Evolutionary conservation across 371 early-diverging fungal genomes (phyloP).

Genomic region (Sporodiniella umbellata): DNA sequence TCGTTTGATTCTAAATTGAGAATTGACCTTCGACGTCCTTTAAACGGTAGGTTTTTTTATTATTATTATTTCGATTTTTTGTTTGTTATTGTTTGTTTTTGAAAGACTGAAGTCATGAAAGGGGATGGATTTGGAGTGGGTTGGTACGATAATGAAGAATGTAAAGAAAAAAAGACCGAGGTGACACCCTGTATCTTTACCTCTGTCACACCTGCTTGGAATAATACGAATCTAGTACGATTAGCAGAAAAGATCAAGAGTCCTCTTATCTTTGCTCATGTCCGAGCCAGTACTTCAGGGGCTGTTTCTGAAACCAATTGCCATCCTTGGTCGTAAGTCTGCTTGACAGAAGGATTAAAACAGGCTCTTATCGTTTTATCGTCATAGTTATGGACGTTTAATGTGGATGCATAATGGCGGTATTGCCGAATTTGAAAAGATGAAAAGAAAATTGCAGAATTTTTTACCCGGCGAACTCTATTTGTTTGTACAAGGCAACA

Average conservation of each 20-base stretch:
- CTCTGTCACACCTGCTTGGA: conserved; percentile 87
- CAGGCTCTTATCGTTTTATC: no score
- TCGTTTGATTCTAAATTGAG: conserved; percentile 71
- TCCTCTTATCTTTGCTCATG: conserved; percentile 82
- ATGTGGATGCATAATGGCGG: conserved; percentile 93
- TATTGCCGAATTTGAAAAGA: conserved; percentile 69
- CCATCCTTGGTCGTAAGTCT: conserved; percentile 71
- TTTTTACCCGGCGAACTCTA: conserved; percentile 69
- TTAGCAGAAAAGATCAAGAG: conserved; percentile 80
- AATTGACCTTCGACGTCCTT: conserved; percentile 59
- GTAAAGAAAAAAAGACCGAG: conserved; percentile 23
- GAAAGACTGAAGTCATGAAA: conserved; percentile 15
- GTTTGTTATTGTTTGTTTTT: no score
- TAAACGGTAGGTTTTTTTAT: conserved; percentile 60
- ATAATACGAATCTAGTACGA: conserved; percentile 75
- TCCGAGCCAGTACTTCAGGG: conserved; percentile 78
- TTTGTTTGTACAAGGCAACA: conserved; percentile 74
- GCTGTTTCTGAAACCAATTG: conserved; percentile 83
- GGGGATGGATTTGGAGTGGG: conserved; percentile 88
- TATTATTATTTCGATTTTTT: no score
- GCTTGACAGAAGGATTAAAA: no score
- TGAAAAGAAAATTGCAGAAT: conserved; percentile 68
- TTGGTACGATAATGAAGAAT: conserved; percentile 64
- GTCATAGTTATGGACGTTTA: conserved; percentile 59
- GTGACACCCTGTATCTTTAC: conserved; percentile 83